Base-by-base conservation (phyloP, 139 green algal species). In the Medakamo hakoo region DNA sequence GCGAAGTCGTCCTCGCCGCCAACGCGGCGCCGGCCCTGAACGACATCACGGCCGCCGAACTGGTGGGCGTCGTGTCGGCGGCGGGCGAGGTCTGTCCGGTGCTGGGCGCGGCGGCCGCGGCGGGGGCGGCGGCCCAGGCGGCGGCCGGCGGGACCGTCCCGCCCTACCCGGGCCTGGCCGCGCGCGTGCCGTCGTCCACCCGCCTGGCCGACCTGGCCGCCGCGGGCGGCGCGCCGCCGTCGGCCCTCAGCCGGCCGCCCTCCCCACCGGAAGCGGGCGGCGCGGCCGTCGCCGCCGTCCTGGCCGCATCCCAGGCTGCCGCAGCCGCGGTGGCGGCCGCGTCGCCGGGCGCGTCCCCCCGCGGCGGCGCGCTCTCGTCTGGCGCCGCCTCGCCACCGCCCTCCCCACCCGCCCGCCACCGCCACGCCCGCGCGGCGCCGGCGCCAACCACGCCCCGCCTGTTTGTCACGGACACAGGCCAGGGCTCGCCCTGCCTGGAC, bases 1-100 rank as follows among this genome's bases (percentile, higher is more conserved):
- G 74, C 26, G 85, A 96, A 58, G 88, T 95, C 9, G 82, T 97
- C n/a, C 61, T 98, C 65, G 85, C 88, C 14, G 92, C 85, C 60
- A 98, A 98, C 72, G 79, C 72, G 18, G 76, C 87, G 55, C 93
- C 93, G 2, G 93, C 93, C 30, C 95, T 99, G 75, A 99, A 99
- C 64, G 93, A 99, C 75, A 85, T 98, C 76, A 99, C 93, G 3
- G 81, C 72, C 0, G 5, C 71, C 0, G 93, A 99, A 78, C 76
- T 99, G 32, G 27, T 68, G 5, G n/a, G 57, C 23, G 56, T 85
- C 26, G 52, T 92, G 31, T 64, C 69, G 4, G 67, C 68, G 5
- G 80, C 76, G 26, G 69, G 72, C 0, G 57, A 78, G 32, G 27
- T 78, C 40, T 93, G 85, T 69, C 70, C 70, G 29, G 72, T 78